Base-by-base conservation (phyloP, 1,139 yeast species). In the Schizosaccharomyces versatilis region DNA sequence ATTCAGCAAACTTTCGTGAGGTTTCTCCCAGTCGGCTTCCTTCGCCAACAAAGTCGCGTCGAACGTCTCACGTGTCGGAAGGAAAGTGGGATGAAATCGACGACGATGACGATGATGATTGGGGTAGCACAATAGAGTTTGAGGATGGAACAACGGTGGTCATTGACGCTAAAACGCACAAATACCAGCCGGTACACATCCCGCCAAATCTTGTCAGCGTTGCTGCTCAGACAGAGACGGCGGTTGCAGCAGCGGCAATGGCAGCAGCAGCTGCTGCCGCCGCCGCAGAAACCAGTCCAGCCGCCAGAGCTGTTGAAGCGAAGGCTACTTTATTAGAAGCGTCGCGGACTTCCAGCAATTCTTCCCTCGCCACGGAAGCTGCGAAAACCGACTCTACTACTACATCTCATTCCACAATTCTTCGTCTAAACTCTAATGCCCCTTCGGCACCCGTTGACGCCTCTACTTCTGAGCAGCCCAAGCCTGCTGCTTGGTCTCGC, bases 21-120 rank as follows among this genome's bases (percentile, higher is more conserved):
- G 49, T 44, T 8, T 44, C 49, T 9, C 49, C 49, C n/a, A 44
- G 14, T 10, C 36, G 49, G 9, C 49, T 44, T 19, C 49, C 49
- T 44, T 44, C 49, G 10, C 49, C 49, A 24, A 44, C 49, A 6
- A 44, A 36, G 6, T 32, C 32, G 10, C 49, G 49, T 32, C 49
- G 49, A 17, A 36, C 49, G n/a, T 44, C 49, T 24, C 49, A 44
- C 38, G 19, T 44, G 9, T 44, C 49, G n/a, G 49, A 41, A 24
- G 47, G 32, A 19, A 38, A 57, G 32, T 44, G 49, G 49, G 49
- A 44, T 44, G 49, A 44, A 44, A 44, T 44, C 8, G 49, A 44
- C 52, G 73, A 69, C 54, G 73, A 70, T 55, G 72, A 69, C 52
- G 70, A 66, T 42, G 67, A 60, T 38, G 63, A 62, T 51, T 59